These are phyloP conservation scores for Trichophyton schoenleinii DNA, from an alignment of 2,329 filamentous ascomycete species.

Conservation along the genomic window DNA sequence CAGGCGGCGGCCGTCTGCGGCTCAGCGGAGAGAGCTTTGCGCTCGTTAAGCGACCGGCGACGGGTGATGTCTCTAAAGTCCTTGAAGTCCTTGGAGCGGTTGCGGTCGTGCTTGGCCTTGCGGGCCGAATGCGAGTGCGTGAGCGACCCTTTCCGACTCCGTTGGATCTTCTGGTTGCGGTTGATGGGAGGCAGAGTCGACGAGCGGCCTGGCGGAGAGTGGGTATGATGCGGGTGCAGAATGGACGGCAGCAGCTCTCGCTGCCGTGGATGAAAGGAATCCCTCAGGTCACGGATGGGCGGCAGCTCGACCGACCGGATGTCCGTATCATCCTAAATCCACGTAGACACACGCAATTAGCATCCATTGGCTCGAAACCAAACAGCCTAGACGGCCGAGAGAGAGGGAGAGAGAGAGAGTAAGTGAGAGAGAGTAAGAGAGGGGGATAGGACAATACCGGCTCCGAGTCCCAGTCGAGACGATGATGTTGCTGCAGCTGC, in stretches of 20 bases:
- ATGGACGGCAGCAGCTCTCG: conserved; percentile 74
- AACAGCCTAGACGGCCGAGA: not conserved
- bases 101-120: conserved; percentile 67
- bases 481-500: conserved; percentile 61
- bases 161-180: conserved; percentile 54
- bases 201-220: conserved; percentile 74
- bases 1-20: conserved; percentile 61
- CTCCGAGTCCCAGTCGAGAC: conserved; percentile 68
- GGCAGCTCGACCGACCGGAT: conserved; percentile 60
- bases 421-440: not conserved
- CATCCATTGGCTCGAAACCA: not conserved
- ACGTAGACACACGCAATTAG: conserved; percentile 3
- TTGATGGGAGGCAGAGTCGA: conserved; percentile 79
- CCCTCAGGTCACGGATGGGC: conserved; percentile 54
- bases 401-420: not conserved
- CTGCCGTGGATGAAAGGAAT: conserved; percentile 50
- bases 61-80: conserved; percentile 35
- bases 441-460: conserved; percentile 43
- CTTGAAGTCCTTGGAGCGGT: conserved; percentile 57
- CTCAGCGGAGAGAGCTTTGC: conserved; percentile 78
- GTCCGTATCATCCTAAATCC: conserved; percentile 53
- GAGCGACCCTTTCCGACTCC: conserved; percentile 67
- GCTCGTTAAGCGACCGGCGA: conserved; percentile 58
- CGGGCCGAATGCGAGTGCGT: conserved; percentile 54
- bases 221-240: conserved; percentile 34